Evolutionary conservation across 2,329 filamentous ascomycete genomes (phyloP).

Genomic region (Nemania serpens): DNA sequence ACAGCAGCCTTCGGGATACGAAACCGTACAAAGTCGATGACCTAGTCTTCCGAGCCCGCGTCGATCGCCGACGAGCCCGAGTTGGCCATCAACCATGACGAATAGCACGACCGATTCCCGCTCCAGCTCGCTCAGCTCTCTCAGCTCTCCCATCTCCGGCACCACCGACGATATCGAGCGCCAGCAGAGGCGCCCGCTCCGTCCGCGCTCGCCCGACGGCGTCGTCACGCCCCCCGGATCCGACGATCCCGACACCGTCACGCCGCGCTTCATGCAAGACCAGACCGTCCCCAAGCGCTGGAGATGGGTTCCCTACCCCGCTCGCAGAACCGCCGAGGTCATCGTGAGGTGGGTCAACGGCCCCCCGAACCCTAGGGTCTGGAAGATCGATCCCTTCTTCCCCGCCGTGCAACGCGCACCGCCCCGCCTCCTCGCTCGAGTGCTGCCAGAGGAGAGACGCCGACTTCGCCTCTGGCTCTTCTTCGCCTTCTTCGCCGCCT

Average conservation of each 20-base stretch:
- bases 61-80: conserved; percentile 11
- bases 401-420: conserved; percentile 71
- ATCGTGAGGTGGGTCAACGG: conserved; percentile 58
- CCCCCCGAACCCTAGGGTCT: conserved; percentile 56
- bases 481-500: conserved; percentile 64
- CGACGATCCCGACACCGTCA: conserved; percentile 48
- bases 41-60: neutral
- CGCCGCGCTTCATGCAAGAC: conserved; percentile 66
- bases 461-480: conserved; percentile 66
- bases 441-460: conserved; percentile 63
- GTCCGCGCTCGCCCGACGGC: conserved; percentile 37
- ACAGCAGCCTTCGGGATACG: too few relatives aligned
- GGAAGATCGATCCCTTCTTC: conserved; percentile 63
- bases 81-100: conserved; percentile 21
- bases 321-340: conserved; percentile 52
- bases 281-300: conserved; percentile 55
- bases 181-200: conserved; percentile 29
- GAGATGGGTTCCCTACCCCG: conserved; percentile 63
- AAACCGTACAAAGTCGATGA: neutral
- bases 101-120: conserved; percentile 8
- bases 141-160: conserved; percentile 12
- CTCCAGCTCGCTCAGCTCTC: neutral
- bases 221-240: conserved; percentile 48
- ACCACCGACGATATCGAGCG: conserved; percentile 35
- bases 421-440: conserved; percentile 63